Base-by-base conservation (phyloP, 176 grass and related monocot species). In the Juncus effusus region DNA sequence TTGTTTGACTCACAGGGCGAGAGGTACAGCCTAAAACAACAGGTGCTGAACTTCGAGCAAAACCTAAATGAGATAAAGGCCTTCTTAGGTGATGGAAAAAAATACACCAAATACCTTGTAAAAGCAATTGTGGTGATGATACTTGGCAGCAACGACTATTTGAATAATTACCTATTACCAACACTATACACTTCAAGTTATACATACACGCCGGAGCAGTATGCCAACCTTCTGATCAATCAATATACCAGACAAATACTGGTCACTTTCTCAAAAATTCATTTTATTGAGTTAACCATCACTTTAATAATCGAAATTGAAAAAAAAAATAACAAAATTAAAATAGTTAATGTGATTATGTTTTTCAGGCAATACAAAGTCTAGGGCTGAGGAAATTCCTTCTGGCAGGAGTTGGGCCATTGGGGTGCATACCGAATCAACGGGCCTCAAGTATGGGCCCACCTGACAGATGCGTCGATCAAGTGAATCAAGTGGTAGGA, bases 181-280 rank as follows among this genome's bases (percentile, higher is more conserved):
- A 35, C 70, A 58, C 42, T 79, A 9, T 84, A 79, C 70, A 45
- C 49, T 3, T 76, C 82, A 9, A 84, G 82, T 54, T 47, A 36
- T 65, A 54, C 50, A 4, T 84, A 84, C 52, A 65, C 37, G 36
- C 76, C 82, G 7, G 70, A 75, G 58, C 61, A 75, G 41, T 84
- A 70, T 13, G 82, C 82, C 45, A 79, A 71, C 63, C 76, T 76
- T 62, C 76, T 84, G 37, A 56, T 79, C 64, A 79, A 76, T 40
- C 69, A 79, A 52, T 84, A 79, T 64, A 79, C 71, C 6, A 79
- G 76, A 52, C 82, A 84, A 36, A 79, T 84, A 79, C 69, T 84
- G 10, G 28, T 63, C 3, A 51, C 35, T 75, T 75, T 47, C 9
- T 47, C 44, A 1, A 13, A 56, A 56, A 0, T 56, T 56, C 13